A percentile compares a stretch with the other conserved stretches of the same genome.
Conservation (phyloP, 108 stramenopile species). For the Schizochytrium sp. region DNA sequence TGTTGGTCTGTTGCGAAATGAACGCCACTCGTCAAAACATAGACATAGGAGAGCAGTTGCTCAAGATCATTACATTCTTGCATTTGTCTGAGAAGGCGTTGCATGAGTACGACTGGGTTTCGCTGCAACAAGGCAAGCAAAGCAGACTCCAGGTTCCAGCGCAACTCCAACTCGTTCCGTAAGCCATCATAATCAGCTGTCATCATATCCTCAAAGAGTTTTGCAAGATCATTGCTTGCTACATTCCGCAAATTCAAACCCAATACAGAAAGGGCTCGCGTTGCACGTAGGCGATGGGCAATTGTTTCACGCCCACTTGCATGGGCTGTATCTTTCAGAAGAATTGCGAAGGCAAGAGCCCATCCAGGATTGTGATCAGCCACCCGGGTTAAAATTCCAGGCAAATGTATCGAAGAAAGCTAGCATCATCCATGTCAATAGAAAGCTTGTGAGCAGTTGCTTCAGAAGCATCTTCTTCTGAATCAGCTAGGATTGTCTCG, state of each 20-base stretch:
- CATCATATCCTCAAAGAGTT: conserved; percentile 10
- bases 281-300: neutral
- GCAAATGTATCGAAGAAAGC: neutral
- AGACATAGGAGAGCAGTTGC: conserved; percentile 27
- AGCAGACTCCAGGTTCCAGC: neutral
- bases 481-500: neutral
- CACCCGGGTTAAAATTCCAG: neutral
- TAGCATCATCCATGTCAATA: neutral
- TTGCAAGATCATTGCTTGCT: neutral
- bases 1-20: neutral
- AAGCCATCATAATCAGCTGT: neutral
- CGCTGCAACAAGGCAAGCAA: neutral
- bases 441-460: neutral
- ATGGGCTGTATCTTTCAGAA: neutral
- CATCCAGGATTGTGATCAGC: neutral
- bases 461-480: neutral
- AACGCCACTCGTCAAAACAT: conserved; percentile 18
- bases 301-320: neutral
- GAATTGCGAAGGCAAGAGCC: neutral
- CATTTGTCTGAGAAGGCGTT: neutral
- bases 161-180: neutral
- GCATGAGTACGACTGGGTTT: neutral
- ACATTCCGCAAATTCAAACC: neutral
- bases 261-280: conserved; percentile 1
- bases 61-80: neutral